Conservation (phyloP, 306 rosid species). For the Gleditsia sinensis region DNA sequence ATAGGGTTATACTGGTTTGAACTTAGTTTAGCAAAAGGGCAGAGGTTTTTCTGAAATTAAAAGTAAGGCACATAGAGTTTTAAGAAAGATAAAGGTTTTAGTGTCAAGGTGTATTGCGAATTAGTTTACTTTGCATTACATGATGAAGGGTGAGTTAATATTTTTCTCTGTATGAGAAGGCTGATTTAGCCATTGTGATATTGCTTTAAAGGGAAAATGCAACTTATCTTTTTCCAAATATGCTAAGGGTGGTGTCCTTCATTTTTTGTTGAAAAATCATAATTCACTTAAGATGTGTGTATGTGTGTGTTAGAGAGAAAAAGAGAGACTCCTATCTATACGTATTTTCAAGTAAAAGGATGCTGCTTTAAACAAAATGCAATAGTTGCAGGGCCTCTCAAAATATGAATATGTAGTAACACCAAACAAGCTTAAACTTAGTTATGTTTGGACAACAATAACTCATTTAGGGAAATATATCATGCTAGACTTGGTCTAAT, state of each 20-base stretch:
- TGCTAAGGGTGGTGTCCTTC: neutral
- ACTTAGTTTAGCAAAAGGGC: too few relatives aligned
- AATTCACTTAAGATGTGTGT: neutral
- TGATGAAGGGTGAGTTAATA: neutral
- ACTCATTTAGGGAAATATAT: constrained; percentile 18
- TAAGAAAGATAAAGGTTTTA: neutral
- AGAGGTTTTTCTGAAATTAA: neutral
- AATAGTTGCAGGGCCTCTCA: neutral
- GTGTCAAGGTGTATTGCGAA: neutral
- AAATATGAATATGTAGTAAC: neutral
- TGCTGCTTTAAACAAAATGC: constrained; percentile 23
- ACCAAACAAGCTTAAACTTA: neutral
- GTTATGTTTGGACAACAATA: neutral
- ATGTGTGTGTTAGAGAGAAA: neutral
- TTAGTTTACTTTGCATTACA: neutral
- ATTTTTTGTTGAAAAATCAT: neutral
- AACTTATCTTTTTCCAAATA: neutral
- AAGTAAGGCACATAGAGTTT: neutral
- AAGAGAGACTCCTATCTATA: neutral
- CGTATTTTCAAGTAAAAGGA: neutral
- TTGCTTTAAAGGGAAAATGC: constrained; percentile 3
- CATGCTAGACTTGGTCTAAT: constrained; percentile 26
- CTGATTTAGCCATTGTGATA: neutral
- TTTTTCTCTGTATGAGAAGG: neutral
- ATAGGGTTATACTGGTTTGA: too few relatives aligned